Evolutionary conservation across 768 basidiomycete species (phyloP).

Genomic region (Naganishia vaughanmartiniae): DNA sequence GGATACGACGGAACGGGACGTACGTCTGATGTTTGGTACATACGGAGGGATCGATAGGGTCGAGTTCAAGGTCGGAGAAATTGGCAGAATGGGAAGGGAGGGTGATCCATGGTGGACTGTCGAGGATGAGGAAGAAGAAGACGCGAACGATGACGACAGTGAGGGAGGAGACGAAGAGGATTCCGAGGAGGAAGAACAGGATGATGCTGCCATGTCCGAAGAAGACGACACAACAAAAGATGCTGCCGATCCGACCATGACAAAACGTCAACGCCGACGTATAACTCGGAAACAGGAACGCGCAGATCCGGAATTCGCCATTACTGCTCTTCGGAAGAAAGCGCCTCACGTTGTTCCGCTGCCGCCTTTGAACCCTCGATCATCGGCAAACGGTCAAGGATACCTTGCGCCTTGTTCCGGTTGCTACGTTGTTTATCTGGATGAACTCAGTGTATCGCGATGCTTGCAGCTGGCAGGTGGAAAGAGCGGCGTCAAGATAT

Average conservation of each 20-base stretch:
- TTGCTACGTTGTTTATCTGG: conserved; percentile 58
- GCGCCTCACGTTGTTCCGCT: conserved; percentile 18
- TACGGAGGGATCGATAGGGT: conserved; percentile 76
- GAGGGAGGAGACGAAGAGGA: conserved; percentile 42
- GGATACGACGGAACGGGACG: conserved; percentile 77
- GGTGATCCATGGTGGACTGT: conserved; percentile 23
- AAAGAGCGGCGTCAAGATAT: not conserved
- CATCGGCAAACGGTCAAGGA: conserved; percentile 54
- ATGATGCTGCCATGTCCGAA: conserved; percentile 56
- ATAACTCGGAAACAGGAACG: conserved; percentile 45
- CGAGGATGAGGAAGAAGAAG: conserved; percentile 43
- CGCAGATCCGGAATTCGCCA: conserved; percentile 16
- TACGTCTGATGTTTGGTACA: conserved; percentile 71
- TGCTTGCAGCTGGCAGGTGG: conserved; percentile 4
- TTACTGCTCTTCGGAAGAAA: conserved; percentile 12
- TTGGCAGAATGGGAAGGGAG: conserved; percentile 39
- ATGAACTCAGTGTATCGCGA: conserved; percentile 13
- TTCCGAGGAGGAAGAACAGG: conserved; percentile 48
- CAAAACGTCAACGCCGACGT: conserved; percentile 34
- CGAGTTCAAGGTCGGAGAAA: conserved; percentile 54
- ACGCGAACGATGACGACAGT: conserved; percentile 35
- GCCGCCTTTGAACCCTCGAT: conserved; percentile 16
- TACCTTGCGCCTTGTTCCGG: conserved; percentile 54
- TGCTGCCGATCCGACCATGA: not conserved
- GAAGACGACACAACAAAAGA: conserved; percentile 52